Base-by-base conservation (phyloP, 495 filamentous ascomycete species). In the Podospora bellae-mahoneyi region DNA sequence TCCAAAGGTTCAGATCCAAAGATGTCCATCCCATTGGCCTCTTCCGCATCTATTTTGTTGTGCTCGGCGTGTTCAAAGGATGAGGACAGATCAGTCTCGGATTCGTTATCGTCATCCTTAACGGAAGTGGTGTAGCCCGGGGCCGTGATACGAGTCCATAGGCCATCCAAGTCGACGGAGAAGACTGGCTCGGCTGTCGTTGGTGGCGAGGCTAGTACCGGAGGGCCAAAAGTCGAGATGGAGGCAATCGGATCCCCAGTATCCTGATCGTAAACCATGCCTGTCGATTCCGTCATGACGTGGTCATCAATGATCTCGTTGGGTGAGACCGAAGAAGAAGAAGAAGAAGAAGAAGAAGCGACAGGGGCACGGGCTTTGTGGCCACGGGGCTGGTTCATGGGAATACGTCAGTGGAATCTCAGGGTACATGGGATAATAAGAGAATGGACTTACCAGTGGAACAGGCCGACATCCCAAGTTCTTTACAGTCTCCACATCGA, bases 391-490 rank as follows among this genome's bases (percentile, higher is more conserved):
- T 69, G 30, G 3, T 2, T 9, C 39, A 18, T 16, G 39, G 2
- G 0, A 6, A 20, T 32, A 62, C 64, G 23, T 64, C 61, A 6
- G 54, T 20, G 23, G 3, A 27, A 62, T 30, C 6, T 0, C 26
- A 48, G 39, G 30, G 5, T 28, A 56, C 2, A 60, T 32, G 13
- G n/a, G 1, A 10, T 23, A 5, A 4, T 9, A 10, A 19, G 48
- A 13, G 0, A 9, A 32, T 0, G 27, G 18, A 26, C 71, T 65
- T 74, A 83, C 80, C 75, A 71, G 44, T 13, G 77, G 77, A 13
- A 80, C 73, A 9, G 78, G 27, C 13, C 78, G 75, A 23, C 71
- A 67, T 19, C 81, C 81, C 28, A 83, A 72, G 18, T 80, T 74
- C 64, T 63, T 75, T 15, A 81, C 64, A 18, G 77, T 59, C 7